phyloP scores from a whole-genome alignment of 108 stramenopile species.

The Cyclotella distinguenda region DNA sequence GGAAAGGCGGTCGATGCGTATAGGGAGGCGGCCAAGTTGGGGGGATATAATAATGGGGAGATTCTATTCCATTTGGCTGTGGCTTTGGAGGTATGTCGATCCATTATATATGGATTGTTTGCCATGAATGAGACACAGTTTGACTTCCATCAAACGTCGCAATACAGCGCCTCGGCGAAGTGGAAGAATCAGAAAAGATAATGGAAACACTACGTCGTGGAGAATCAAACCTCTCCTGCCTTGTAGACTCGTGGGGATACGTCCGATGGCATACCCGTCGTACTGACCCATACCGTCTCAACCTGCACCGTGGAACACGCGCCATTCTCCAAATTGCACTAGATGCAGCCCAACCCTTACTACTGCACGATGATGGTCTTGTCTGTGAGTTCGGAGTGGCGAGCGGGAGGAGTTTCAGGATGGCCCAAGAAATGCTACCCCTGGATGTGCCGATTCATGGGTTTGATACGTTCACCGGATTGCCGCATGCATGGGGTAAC shows the following conservation, averaged over 20 bases:
- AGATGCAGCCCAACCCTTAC: conserved; percentile 73
- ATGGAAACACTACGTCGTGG: conserved; percentile 66
- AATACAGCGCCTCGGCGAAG: conserved; percentile 54
- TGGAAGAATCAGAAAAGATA: conserved; percentile 68
- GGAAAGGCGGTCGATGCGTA: conserved; percentile 69
- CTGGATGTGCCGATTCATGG: conserved; percentile 70
- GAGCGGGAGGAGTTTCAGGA: conserved; percentile 68
- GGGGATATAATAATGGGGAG: conserved; percentile 34
- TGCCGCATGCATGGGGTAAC: conserved; percentile 82
- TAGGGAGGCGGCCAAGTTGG: conserved; percentile 47
- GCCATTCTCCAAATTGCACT: conserved; percentile 82
- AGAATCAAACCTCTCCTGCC: conserved; percentile 61
- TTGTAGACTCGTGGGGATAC: conserved; percentile 88
- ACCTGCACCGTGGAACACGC: conserved; percentile 78
- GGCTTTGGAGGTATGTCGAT: conserved; percentile 59
- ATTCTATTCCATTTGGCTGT: conserved; percentile 71
- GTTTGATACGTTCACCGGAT: conserved; percentile 90
- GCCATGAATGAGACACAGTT: no score
- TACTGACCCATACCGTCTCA: conserved; percentile 43
- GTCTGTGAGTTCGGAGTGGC: conserved; percentile 89
- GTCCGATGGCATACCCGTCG: conserved; percentile 84
- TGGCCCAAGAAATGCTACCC: conserved; percentile 84
- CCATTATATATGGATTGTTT: no score
- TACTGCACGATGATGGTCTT: conserved; percentile 65
- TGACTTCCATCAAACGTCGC: background rate